These are phyloP conservation scores for Picochlorum sp. DNA, from an alignment of 139 green algal species.

Conservation along the genomic window DNA sequence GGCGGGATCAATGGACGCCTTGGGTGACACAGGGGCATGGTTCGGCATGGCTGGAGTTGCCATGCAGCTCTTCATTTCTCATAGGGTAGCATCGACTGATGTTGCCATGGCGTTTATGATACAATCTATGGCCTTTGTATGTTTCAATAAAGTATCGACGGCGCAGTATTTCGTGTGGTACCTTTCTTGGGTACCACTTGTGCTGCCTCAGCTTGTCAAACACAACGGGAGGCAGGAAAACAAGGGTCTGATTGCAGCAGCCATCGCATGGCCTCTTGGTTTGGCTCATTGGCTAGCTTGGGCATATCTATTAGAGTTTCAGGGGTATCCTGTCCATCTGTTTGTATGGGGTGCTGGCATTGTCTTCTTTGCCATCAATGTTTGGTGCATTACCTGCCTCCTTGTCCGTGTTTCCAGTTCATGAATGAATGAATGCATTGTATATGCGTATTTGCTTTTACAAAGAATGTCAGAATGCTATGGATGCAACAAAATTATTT, in stretches of 20 bases:
- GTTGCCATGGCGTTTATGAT: constrained; percentile 44
- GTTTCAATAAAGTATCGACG: constrained; percentile 86
- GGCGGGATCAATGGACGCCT: not conserved
- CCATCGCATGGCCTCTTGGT: constrained; percentile 30
- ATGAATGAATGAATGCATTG: not conserved
- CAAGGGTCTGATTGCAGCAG: constrained; percentile 18
- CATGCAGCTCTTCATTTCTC: constrained; percentile 16
- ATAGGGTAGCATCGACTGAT: constrained; percentile 22
- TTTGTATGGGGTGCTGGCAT: constrained; percentile 51
- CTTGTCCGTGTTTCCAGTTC: not conserved
- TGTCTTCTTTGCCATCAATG: constrained; percentile 48
- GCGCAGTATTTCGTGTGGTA: constrained; percentile 98
- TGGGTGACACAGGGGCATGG: not conserved
- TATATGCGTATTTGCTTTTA: constrained; percentile 1
- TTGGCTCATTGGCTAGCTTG: constrained; percentile 71
- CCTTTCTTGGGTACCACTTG: constrained; percentile 70
- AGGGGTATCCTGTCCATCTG: constrained; percentile 44
- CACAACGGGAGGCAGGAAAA: constrained; percentile 2
- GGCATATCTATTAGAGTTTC: constrained; percentile 61
- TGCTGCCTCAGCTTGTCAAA: constrained; percentile 37
- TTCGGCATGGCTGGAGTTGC: not conserved
- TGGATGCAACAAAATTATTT: constrained; percentile 8
- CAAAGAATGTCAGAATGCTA: constrained; percentile 7
- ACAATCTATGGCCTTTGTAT: constrained; percentile 78
- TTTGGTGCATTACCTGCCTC: constrained; percentile 5